These are phyloP conservation scores for Coemansia sp. DNA, from an alignment of 192 early-diverging fungal genomes.

Conservation along the genomic window DNA sequence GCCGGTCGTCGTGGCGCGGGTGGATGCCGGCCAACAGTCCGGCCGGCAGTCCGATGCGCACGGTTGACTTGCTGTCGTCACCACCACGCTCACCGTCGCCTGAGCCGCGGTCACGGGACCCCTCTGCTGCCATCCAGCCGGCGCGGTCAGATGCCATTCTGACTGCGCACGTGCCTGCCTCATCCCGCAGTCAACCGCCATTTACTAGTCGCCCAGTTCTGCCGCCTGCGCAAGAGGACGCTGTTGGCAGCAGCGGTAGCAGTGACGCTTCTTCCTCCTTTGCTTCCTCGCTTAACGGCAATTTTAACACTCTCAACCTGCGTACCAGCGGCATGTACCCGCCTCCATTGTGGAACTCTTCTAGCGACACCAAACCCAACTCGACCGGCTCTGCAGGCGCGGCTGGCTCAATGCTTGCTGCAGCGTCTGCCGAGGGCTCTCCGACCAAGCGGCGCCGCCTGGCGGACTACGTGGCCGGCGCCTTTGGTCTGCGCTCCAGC, in stretches of 20 bases:
- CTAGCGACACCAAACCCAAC: background rate
- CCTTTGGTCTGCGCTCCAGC: background rate
- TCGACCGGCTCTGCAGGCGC: background rate
- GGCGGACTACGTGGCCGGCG: constrained; percentile 6
- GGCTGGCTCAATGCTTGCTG: too few relatives aligned
- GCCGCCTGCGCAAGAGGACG: too few relatives aligned
- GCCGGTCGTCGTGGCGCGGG: constrained; percentile 51
- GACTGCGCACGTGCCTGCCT: background rate
- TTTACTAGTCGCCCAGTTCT: too few relatives aligned
- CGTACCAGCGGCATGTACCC: constrained; percentile 1
- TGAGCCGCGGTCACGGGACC: background rate
- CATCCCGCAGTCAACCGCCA: too few relatives aligned
- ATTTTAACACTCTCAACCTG: background rate
- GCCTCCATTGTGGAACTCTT: constrained; percentile 1
- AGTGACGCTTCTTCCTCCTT: background rate
- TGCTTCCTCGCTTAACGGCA: background rate
- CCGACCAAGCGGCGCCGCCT: constrained; percentile 5
- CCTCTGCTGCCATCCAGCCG: too few relatives aligned
- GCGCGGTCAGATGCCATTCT: too few relatives aligned
- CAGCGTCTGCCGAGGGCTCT: background rate
- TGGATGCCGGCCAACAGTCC: constrained; percentile 22
- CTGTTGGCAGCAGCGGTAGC: too few relatives aligned
- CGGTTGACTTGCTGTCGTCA: background rate
- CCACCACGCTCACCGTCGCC: constrained; percentile 16
- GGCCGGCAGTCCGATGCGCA: constrained; percentile 12